Conservation (phyloP, 1,284 basidiomycete species). For the Leccinum angustisporum region DNA sequence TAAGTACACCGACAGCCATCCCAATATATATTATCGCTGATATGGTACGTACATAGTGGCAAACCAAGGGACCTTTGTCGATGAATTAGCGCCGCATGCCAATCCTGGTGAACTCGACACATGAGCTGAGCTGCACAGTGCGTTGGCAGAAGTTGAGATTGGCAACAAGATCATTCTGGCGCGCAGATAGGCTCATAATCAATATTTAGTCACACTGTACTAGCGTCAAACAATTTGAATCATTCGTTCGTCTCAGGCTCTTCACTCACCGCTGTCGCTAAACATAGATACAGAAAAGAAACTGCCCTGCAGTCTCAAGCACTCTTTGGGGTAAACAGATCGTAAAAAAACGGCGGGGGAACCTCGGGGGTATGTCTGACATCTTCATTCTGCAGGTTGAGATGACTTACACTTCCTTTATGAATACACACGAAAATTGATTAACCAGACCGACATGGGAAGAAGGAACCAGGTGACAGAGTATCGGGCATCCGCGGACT, state of each 20-base stretch:
- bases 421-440: background rate
- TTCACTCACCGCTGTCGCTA: background rate
- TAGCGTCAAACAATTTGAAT: background rate
- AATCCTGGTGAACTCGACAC: background rate
- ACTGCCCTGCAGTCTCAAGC: background rate
- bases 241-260: background rate
- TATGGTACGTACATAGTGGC: background rate
- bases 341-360: background rate
- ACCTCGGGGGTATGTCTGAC: background rate
- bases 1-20: background rate
- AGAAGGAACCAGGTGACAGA: background rate
- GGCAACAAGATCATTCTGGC: background rate
- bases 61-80: background rate
- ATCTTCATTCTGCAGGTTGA: constrained; percentile 1
- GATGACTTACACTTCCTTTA: background rate
- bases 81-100: background rate
- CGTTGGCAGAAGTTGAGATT: background rate
- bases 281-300: background rate
- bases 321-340: background rate
- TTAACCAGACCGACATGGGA: constrained; percentile 3
- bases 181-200: background rate
- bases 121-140: background rate
- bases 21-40: background rate
- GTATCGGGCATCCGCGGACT: constrained; percentile 3
- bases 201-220: background rate